Evolutionary conservation across 2,329 filamentous ascomycete species (phyloP), one percentile per base, ranked within the genome.

Genomic region (Bipolaris cookei): DNA sequence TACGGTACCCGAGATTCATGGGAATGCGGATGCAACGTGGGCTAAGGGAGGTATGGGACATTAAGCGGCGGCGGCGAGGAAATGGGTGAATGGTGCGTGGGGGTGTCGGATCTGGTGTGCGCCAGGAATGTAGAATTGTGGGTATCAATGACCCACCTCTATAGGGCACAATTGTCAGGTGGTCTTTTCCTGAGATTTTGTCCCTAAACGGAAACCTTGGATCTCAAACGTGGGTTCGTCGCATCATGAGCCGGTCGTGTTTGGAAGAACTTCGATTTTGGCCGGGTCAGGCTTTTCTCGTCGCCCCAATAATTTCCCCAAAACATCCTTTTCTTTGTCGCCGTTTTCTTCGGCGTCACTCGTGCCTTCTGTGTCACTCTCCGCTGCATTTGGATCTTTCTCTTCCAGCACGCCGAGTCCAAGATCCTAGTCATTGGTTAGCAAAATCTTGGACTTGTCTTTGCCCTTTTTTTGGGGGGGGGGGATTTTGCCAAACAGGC

Each of bases 11-110:
- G 62, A 79, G 54, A 69, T 84, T 11, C 77, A 83, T 70, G 66
- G 64, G 41, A 77, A 82, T 74, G 81, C 81, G 11, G 82, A 84
- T 74, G 72, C 72, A 41, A 77, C 78, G 54, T 84, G 82, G 82
- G 80, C 62, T 3, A 68, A 69, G 48, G 61, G 59, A 0, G 66
- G 66, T 13, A 13, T 57, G 4, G 63, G 66, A 6, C 63, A 69
- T 41, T 46, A 45, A 37, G 25, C 20, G 38, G 10, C n/a, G 30
- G 13, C 14, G 25, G 14, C 18, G 5, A 6, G 20, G 11, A 10
- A 28, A 2, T 8, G 25, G 25, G 25, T 3, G 2, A 28, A 28
- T 28, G 7, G 25, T 5, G 25, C 25, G 25, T 1, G 7, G 7
- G 28, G 4, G 10, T 10, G 28, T 30, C 8, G 28, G 16, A 6